These are phyloP conservation scores for Lecanicillium sp. DNA, from an alignment of 2,329 filamentous ascomycete species.

Conservation along the genomic window DNA sequence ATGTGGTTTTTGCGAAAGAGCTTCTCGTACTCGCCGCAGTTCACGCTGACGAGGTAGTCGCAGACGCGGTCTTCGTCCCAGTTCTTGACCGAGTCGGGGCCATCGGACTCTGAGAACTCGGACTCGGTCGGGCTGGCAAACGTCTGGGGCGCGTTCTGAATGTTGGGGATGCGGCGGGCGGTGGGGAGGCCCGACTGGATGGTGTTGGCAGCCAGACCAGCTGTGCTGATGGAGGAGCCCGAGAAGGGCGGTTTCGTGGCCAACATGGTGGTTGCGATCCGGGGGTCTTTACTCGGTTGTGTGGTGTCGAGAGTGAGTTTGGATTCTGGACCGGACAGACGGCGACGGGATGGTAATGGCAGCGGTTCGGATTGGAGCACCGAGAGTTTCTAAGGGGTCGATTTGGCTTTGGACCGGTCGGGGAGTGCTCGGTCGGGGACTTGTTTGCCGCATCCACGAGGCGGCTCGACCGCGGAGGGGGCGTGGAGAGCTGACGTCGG, in stretches of 20 bases:
- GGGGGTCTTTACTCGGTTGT: not conserved
- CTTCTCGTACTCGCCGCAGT: constrained; percentile 89
- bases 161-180: constrained; percentile 45
- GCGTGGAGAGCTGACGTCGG: no score
- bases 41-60: constrained; percentile 85
- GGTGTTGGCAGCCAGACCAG: constrained; percentile 39
- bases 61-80: constrained; percentile 92
- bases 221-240: constrained; percentile 41
- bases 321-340: no score
- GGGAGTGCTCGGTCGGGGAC: no score
- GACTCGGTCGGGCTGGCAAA: constrained; percentile 86
- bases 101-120: constrained; percentile 81
- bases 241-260: constrained; percentile 69
- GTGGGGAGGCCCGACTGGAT: constrained; percentile 45
- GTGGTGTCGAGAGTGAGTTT: not conserved
- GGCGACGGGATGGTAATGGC: no score
- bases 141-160: constrained; percentile 44
- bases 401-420: no score
- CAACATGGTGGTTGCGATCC: constrained; percentile 49
- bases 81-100: constrained; percentile 67
- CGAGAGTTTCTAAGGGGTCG: no score
- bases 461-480: no score
- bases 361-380: no score
- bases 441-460: no score
- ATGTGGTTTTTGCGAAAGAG: constrained; percentile 90